Conservation (phyloP, 495 filamentous ascomycete genomes). For the Tuber indicum region DNA sequence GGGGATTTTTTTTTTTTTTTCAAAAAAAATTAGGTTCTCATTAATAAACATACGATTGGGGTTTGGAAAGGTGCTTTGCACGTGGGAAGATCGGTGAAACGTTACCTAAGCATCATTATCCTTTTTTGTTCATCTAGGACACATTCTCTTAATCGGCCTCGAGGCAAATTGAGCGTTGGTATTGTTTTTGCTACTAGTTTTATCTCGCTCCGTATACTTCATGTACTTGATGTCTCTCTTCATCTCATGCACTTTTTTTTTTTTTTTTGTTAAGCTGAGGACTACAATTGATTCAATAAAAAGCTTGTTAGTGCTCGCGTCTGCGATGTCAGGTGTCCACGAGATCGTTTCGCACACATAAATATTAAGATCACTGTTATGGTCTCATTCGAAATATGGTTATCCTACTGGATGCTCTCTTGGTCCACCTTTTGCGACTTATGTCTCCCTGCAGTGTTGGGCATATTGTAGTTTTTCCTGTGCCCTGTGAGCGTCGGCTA, state of each 20-base stretch:
- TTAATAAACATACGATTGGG: slow-evolving; percentile 3
- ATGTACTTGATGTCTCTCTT: background rate
- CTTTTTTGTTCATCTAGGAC: background rate
- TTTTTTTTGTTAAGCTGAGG: background rate
- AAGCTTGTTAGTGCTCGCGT: background rate
- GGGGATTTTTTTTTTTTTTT: slow-evolving; percentile 31
- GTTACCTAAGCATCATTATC: background rate
- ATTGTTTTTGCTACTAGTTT: slow-evolving; percentile 5
- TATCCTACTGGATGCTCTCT: background rate
- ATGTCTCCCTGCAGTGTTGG: background rate
- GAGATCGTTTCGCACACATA: background rate
- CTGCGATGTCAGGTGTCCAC: background rate
- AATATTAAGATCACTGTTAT: background rate
- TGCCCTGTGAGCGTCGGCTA: background rate
- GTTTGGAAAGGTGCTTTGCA: background rate
- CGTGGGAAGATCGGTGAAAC: background rate
- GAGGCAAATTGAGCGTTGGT: background rate
- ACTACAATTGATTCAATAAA: background rate
- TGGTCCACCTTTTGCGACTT: background rate
- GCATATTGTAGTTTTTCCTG: background rate
- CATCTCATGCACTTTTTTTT: background rate
- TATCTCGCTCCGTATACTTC: background rate
- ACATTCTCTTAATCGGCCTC: background rate
- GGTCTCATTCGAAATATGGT: background rate
- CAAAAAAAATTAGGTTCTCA: slow-evolving; percentile 38